These are phyloP conservation scores for Eimeria praecox DNA, from an alignment of 169 alveolate species.

Conservation along the genomic window DNA sequence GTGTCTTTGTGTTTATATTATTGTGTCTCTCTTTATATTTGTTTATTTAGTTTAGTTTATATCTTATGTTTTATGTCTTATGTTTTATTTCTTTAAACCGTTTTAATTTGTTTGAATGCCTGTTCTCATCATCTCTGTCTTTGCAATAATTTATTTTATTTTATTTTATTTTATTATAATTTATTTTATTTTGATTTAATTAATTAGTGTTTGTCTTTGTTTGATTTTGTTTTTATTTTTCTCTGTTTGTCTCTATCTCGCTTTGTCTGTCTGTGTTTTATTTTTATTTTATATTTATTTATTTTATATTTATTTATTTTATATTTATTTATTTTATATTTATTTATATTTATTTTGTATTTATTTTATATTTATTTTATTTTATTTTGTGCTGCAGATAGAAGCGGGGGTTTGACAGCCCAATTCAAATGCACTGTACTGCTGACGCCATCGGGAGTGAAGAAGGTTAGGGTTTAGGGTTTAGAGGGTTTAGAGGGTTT, in stretches of 20 bases:
- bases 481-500: slow-evolving; percentile 28
- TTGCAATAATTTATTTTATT: neutral
- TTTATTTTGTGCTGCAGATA: slow-evolving; percentile 36
- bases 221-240: too few species aligned
- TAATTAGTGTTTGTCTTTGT: too few species aligned
- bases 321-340: neutral
- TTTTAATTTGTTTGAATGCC: neutral
- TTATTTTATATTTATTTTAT: too few species aligned
- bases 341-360: neutral
- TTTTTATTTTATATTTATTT: neutral
- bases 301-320: neutral
- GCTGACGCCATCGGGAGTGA: slow-evolving; percentile 80
- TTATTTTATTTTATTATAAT: neutral
- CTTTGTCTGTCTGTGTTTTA: neutral
- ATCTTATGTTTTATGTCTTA: too few species aligned
- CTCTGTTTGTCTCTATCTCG: neutral
- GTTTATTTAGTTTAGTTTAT: neutral
- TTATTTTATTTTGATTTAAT: neutral
- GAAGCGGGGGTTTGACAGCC: slow-evolving; percentile 80
- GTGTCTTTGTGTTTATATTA: neutral
- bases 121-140: too few species aligned
- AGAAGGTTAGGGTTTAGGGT: slow-evolving; percentile 65
- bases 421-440: slow-evolving; percentile 82
- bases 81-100: neutral
- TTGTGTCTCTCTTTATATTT: neutral